Evolutionary conservation across 345 rosid genomes (phyloP).

Genomic region (Bruguiera gymnorhiza): DNA sequence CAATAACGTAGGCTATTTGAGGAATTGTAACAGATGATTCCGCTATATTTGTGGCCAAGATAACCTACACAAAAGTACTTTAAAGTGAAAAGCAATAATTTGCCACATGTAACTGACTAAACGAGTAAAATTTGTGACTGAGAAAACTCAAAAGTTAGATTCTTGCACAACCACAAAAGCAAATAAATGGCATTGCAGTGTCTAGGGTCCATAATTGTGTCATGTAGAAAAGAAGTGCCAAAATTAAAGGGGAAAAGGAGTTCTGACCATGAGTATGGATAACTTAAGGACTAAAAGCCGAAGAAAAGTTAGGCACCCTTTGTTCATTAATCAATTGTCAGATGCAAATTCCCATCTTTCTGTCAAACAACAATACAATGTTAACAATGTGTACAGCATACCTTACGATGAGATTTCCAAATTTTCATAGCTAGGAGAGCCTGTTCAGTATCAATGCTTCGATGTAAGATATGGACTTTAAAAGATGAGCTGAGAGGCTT

Average conservation of each 20-base stretch:
- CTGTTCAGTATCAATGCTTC: conserved; percentile 80
- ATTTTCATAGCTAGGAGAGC: conserved; percentile 88
- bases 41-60: conserved; percentile 91
- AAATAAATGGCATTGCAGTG: too few relatives aligned
- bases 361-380: not conserved
- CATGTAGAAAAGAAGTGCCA: too few relatives aligned
- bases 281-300: too few relatives aligned
- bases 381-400: conserved; percentile 21
- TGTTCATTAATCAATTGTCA: not conserved
- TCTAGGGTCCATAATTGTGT: too few relatives aligned
- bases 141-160: too few relatives aligned
- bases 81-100: conserved; percentile 8
- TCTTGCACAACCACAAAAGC: too few relatives aligned
- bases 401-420: conserved; percentile 86
- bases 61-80: conserved; percentile 50
- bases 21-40: conserved; percentile 98
- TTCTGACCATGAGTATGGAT: too few relatives aligned
- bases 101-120: not conserved
- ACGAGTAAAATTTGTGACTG: not conserved
- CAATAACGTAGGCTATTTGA: conserved; percentile 84
- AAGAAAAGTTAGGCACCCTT: too few relatives aligned
- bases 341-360: not conserved
- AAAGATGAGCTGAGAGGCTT: conserved; percentile 51
- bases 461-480: conserved; percentile 79
- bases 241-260: too few relatives aligned